Conservation (phyloP, 2,329 filamentous ascomycete genomes). For the Ustulina deusta region DNA sequence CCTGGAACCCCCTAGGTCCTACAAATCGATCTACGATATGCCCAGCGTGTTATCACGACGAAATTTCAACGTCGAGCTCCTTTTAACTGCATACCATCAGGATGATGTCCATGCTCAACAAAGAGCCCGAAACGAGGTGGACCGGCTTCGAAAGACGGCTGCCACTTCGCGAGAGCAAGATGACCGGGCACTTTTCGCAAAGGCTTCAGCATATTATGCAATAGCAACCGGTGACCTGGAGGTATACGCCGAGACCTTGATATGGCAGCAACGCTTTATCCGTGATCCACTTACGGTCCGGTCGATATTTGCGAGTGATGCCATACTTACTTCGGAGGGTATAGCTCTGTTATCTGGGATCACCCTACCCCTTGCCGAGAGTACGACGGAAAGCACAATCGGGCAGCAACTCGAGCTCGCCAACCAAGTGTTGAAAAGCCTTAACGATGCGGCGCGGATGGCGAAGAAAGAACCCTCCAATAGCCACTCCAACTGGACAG, state of each 20-base stretch:
- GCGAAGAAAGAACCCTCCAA: slow-evolving; percentile 33
- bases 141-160: slow-evolving; percentile 32
- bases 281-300: slow-evolving; percentile 25
- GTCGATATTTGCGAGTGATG: slow-evolving; percentile 15
- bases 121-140: slow-evolving; percentile 29
- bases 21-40: slow-evolving; percentile 30
- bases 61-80: slow-evolving; percentile 38
- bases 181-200: slow-evolving; percentile 32
- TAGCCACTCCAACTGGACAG: neutral
- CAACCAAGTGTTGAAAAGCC: slow-evolving; percentile 23
- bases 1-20: slow-evolving; percentile 1
- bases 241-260: slow-evolving; percentile 29
- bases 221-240: slow-evolving; percentile 33
- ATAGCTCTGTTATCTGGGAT: slow-evolving; percentile 34
- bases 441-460: slow-evolving; percentile 14
- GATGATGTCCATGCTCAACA: slow-evolving; percentile 17
- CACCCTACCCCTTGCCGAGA: neutral
- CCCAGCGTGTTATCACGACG: slow-evolving; percentile 11
- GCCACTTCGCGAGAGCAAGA: slow-evolving; percentile 22
- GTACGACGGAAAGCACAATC: slow-evolving; percentile 15
- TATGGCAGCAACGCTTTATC: slow-evolving; percentile 36
- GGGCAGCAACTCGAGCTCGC: slow-evolving; percentile 18
- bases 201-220: slow-evolving; percentile 31
- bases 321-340: slow-evolving; percentile 28
- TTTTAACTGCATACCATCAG: slow-evolving; percentile 15